phyloP scores from a whole-genome alignment of 2,329 filamentous ascomycete genomes.

The Xylaria sp. region DNA sequence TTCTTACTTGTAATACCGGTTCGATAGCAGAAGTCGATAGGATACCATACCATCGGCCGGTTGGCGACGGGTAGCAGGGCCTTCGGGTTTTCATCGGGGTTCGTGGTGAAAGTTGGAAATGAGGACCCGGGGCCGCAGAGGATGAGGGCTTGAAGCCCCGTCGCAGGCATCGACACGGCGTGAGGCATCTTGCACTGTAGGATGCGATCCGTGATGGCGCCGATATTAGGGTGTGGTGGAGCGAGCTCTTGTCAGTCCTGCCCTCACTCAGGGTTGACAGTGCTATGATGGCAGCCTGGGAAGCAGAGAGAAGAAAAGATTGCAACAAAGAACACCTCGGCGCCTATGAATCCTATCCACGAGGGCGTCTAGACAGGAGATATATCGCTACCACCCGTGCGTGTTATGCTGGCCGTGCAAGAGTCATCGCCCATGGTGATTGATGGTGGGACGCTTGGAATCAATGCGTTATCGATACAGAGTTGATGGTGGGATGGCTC shows the following conservation, averaged over 20 bases:
- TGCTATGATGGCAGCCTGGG: background rate
- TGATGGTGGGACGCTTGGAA: background rate
- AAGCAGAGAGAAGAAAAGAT: background rate
- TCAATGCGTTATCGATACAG: background rate
- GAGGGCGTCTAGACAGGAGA: background rate
- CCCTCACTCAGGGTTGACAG: too few species aligned
- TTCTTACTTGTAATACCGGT: conserved; percentile 75
- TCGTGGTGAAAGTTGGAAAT: conserved; percentile 81
- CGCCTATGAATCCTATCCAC: background rate
- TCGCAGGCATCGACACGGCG: conserved; percentile 72
- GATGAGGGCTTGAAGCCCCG: conserved; percentile 82
- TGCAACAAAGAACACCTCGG: background rate
- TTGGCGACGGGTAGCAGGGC: conserved; percentile 83
- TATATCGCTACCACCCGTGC: background rate
- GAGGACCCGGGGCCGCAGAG: conserved; percentile 83
- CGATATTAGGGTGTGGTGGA: background rate
- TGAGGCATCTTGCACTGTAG: conserved; percentile 69
- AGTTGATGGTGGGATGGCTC: background rate
- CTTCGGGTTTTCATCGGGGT: conserved; percentile 80
- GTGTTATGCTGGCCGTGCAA: background rate
- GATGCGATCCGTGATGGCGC: background rate
- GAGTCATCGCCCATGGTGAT: background rate
- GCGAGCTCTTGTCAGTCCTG: background rate
- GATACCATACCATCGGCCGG: conserved; percentile 88
- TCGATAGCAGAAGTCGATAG: conserved; percentile 82